phyloP scores from a whole-genome alignment of 1,284 basidiomycete species.

The Meira nashicola region DNA sequence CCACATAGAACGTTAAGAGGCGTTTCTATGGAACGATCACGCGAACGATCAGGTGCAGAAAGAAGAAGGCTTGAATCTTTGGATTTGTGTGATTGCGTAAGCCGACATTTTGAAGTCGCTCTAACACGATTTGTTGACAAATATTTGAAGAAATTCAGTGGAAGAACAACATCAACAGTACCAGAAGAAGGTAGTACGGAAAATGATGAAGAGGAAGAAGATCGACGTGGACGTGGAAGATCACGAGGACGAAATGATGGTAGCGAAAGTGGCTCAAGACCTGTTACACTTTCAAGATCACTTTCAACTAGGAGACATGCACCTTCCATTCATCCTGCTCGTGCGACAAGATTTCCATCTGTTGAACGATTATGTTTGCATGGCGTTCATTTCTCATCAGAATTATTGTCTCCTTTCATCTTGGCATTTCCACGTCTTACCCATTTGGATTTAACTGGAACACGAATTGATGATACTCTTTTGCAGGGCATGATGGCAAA shows the following conservation, averaged over 20 bases:
- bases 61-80: slow-evolving; percentile 67
- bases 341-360: slow-evolving; percentile 62
- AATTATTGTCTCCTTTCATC: slow-evolving; percentile 72
- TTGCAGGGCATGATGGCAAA: slow-evolving; percentile 66
- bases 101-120: slow-evolving; percentile 75
- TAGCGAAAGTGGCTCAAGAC: background rate
- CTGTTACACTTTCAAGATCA: slow-evolving; percentile 3
- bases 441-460: slow-evolving; percentile 62
- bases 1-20: slow-evolving; percentile 29
- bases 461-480: slow-evolving; percentile 73
- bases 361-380: slow-evolving; percentile 78
- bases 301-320: slow-evolving; percentile 12
- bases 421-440: slow-evolving; percentile 80
- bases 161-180: slow-evolving; percentile 23
- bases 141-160: slow-evolving; percentile 60
- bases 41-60: background rate
- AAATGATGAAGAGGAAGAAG: slow-evolving; percentile 3
- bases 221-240: background rate
- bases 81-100: slow-evolving; percentile 91
- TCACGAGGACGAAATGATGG: slow-evolving; percentile 13
- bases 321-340: slow-evolving; percentile 34
- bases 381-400: slow-evolving; percentile 72
- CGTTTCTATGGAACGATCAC: slow-evolving; percentile 39
- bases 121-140: slow-evolving; percentile 74
- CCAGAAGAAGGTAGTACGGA: slow-evolving; percentile 24